Conservation (phyloP, 2,329 filamentous ascomycete species). For the Epichloe aotearoae region DNA sequence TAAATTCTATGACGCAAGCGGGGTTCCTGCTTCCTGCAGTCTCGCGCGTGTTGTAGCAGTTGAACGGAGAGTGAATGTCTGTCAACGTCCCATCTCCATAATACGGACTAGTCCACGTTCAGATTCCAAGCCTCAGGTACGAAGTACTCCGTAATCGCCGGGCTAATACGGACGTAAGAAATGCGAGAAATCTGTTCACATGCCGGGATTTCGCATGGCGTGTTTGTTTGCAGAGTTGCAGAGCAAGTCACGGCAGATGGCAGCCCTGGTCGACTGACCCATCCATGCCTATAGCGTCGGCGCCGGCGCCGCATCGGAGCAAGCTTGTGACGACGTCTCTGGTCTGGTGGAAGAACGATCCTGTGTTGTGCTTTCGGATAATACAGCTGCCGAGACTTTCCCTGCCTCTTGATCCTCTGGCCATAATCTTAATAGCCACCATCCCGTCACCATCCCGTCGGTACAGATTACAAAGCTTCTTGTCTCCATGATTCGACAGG, state of each 20-base stretch:
- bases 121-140: no score
- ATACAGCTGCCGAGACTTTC: not conserved
- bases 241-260: no score
- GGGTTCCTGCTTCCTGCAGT: not conserved
- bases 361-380: not conserved
- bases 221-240: no score
- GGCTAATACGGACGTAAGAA: no score
- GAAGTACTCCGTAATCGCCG: no score
- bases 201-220: no score
- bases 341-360: not conserved
- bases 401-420: not conserved
- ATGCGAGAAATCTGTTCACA: no score
- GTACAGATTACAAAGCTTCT: not conserved
- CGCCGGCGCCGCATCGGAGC: not conserved
- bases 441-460: not conserved
- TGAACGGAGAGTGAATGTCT: no score
- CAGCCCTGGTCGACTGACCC: no score
- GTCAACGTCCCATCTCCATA: no score
- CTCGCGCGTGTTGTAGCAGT: no score
- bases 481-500: slow-evolving; percentile 1
- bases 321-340: not conserved
- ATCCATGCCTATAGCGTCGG: not conserved
- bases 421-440: not conserved
- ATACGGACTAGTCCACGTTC: no score
- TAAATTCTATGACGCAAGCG: slow-evolving; percentile 6